phyloP scores from a whole-genome alignment of 352 stramenopile species.

The Phytophthora chlamydospora region DNA sequence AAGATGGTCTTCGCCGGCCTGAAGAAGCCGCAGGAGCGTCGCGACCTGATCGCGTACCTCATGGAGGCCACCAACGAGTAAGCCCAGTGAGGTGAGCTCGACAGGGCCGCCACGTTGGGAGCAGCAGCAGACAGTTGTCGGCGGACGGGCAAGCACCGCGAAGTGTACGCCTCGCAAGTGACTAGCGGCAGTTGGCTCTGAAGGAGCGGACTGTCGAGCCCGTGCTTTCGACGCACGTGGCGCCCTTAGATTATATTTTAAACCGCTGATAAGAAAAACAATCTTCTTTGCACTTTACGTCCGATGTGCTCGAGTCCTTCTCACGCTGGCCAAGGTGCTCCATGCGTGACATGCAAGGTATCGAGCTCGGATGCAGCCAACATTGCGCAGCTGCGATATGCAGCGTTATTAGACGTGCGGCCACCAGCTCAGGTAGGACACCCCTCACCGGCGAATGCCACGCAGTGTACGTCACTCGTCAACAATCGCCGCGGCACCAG shows the following conservation, averaged over 20 bases:
- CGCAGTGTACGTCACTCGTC: not conserved
- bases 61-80: conserved; percentile 77
- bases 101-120: conserved; percentile 12
- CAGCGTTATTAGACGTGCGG: conserved; percentile 1
- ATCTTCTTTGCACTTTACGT: conserved; percentile 19
- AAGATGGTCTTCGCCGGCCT: conserved; percentile 99
- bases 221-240: conserved; percentile 10
- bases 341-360: no score
- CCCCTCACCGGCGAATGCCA: not conserved
- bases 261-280: conserved; percentile 26
- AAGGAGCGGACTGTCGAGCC: not conserved
- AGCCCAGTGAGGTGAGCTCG: not conserved
- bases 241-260: conserved; percentile 46
- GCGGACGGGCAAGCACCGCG: conserved; percentile 5
- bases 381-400: conserved; percentile 7
- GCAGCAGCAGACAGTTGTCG: conserved; percentile 1
- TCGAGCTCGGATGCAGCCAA: no score
- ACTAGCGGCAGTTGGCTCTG: not conserved
- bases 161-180: not conserved
- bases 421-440: conserved; percentile 15
- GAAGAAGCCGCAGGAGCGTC: conserved; percentile 97
- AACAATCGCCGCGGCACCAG: not conserved
- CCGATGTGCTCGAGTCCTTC: not conserved
- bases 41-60: conserved; percentile 99
- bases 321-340: not conserved